These are phyloP conservation scores for Posidonia australis DNA, from an alignment of 106 monocot species.

Conservation along the genomic window DNA sequence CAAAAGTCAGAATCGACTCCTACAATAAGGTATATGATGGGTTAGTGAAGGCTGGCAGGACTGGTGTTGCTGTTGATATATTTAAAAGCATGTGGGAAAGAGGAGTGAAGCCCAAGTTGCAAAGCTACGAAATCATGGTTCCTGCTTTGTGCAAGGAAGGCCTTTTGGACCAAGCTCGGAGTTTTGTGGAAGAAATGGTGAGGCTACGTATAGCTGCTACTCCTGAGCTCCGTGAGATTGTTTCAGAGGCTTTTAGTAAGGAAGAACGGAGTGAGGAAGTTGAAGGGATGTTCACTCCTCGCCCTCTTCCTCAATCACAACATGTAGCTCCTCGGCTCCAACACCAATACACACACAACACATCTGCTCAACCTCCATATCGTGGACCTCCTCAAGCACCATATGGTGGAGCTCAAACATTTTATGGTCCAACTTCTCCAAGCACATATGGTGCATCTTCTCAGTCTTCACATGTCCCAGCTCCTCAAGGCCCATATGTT, in stretches of 20 bases:
- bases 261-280: slow-evolving; percentile 46
- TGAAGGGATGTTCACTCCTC: slow-evolving; percentile 20
- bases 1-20: slow-evolving; percentile 38
- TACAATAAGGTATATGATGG: slow-evolving; percentile 70
- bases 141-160: slow-evolving; percentile 44
- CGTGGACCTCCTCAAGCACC: background rate
- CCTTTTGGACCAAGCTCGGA: slow-evolving; percentile 33
- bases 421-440: background rate
- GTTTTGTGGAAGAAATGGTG: slow-evolving; percentile 53
- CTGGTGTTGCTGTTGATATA: slow-evolving; percentile 40
- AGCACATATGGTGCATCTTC: background rate
- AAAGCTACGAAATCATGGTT: slow-evolving; percentile 48
- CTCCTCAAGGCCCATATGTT: background rate
- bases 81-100: slow-evolving; percentile 55
- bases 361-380: background rate
- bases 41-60: slow-evolving; percentile 45
- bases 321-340: slow-evolving; percentile 1
- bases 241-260: slow-evolving; percentile 35
- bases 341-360: background rate
- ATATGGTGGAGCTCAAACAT: background rate
- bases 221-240: slow-evolving; percentile 27
- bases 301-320: slow-evolving; percentile 5
- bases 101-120: slow-evolving; percentile 31
- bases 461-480: background rate
- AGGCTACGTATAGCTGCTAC: slow-evolving; percentile 17